These are phyloP conservation scores for Solanum hybrid DNA, from an alignment of 305 asterid species.

Conservation along the genomic window DNA sequence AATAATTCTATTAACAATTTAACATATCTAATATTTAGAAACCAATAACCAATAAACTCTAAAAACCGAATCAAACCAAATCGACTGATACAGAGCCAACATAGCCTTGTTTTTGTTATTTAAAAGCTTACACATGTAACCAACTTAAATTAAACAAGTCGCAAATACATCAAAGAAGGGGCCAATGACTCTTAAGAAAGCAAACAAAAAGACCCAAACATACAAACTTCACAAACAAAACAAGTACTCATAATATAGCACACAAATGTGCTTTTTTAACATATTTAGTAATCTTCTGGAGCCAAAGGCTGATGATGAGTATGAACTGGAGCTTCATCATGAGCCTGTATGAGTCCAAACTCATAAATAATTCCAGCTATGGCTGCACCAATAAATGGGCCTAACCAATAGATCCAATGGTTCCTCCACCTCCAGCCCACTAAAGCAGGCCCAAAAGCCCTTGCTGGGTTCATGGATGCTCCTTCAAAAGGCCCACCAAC, in stretches of 20 bases:
- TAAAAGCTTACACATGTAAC: neutral
- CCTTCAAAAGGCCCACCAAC: slow-evolving; percentile 68
- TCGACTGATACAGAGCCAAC: no score
- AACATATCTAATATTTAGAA: neutral
- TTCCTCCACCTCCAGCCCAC: slow-evolving; percentile 64
- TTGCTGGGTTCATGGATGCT: slow-evolving; percentile 64
- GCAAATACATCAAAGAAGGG: neutral
- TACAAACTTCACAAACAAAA: neutral
- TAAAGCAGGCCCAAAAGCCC: slow-evolving; percentile 58
- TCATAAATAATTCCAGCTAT: slow-evolving; percentile 48
- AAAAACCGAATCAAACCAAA: neutral
- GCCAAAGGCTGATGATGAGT: slow-evolving; percentile 57
- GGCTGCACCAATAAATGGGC: slow-evolving; percentile 54
- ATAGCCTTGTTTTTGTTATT: neutral
- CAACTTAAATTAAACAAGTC: neutral
- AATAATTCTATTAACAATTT: no score
- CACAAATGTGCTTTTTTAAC: neutral
- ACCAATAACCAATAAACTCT: neutral
- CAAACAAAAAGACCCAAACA: neutral
- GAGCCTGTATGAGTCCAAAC: slow-evolving; percentile 44
- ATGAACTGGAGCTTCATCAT: slow-evolving; percentile 16
- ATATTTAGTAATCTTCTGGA: slow-evolving; percentile 45
- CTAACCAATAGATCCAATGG: slow-evolving; percentile 70
- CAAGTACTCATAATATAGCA: neutral
- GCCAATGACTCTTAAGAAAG: neutral